Evolutionary conservation across 2,329 filamentous ascomycete species (phyloP).

Genomic region (Aureobasidium sp.): DNA sequence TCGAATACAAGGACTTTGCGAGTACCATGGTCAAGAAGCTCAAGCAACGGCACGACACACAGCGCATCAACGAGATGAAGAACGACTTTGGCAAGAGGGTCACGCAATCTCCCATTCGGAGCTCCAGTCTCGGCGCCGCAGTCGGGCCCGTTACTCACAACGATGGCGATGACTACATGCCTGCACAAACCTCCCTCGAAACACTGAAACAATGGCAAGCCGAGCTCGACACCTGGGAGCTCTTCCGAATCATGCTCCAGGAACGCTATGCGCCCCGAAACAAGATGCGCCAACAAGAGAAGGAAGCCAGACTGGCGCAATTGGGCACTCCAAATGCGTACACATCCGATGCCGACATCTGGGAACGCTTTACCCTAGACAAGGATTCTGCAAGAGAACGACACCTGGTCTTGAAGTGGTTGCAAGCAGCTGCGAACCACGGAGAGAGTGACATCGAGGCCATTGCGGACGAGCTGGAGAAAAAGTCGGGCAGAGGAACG

Average conservation of each 20-base stretch:
- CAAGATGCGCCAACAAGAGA: slow-evolving; percentile 28
- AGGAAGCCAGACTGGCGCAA: slow-evolving; percentile 28
- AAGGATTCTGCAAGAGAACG: slow-evolving; percentile 72
- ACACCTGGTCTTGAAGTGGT: slow-evolving; percentile 73
- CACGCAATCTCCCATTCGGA: not conserved
- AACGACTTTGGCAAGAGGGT: slow-evolving; percentile 21
- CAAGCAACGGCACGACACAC: slow-evolving; percentile 36
- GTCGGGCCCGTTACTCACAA: slow-evolving; percentile 4
- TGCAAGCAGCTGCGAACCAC: slow-evolving; percentile 67
- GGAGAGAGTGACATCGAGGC: slow-evolving; percentile 66
- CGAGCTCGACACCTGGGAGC: slow-evolving; percentile 86
- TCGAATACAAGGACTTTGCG: slow-evolving; percentile 44
- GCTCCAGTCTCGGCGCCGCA: not conserved
- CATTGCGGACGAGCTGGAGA: slow-evolving; percentile 63
- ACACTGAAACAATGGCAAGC: slow-evolving; percentile 61
- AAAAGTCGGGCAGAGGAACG: slow-evolving; percentile 60
- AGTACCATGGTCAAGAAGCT: slow-evolving; percentile 42
- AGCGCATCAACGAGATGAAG: slow-evolving; percentile 30
- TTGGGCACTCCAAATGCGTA: slow-evolving; percentile 40
- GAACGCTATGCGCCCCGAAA: slow-evolving; percentile 52
- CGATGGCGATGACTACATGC: slow-evolving; percentile 14
- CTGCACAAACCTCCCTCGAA: slow-evolving; percentile 41
- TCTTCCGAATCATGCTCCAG: slow-evolving; percentile 64
- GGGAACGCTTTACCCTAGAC: slow-evolving; percentile 65
- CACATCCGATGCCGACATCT: slow-evolving; percentile 56